phyloP scores from a whole-genome alignment of 2,329 filamentous ascomycete species.

The Fusarium nisikadoi region DNA sequence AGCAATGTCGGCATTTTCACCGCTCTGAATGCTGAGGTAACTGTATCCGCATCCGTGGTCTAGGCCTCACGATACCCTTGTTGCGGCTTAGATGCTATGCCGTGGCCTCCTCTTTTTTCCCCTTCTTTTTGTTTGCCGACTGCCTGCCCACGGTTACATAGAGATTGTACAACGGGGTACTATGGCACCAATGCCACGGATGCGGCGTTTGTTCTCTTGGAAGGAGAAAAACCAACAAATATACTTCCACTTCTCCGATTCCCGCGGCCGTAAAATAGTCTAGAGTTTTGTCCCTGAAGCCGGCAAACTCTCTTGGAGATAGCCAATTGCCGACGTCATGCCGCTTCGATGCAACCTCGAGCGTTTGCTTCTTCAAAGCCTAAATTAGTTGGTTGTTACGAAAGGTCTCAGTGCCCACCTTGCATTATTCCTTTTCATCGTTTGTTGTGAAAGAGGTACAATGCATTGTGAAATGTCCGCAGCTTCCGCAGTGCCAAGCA shows the following conservation, averaged over 20 bases:
- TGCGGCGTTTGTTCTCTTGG: neutral
- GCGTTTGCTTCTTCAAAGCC: neutral
- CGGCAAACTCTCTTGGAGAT: neutral
- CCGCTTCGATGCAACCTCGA: slow-evolving; percentile 7
- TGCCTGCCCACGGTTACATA: slow-evolving; percentile 6
- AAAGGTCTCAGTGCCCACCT: neutral
- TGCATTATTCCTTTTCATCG: neutral
- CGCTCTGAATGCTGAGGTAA: slow-evolving; percentile 42
- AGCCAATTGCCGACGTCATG: slow-evolving; percentile 2
- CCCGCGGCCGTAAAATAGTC: neutral
- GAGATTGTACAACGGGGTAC: slow-evolving; percentile 1
- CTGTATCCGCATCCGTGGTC: slow-evolving; percentile 16
- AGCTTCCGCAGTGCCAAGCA: slow-evolving; percentile 32
- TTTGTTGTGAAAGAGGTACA: neutral
- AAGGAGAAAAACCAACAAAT: neutral
- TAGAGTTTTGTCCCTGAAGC: slow-evolving; percentile 11
- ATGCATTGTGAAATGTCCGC: slow-evolving; percentile 9
- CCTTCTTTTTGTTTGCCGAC: neutral
- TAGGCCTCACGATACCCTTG: slow-evolving; percentile 17
- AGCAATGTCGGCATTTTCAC: slow-evolving; percentile 37
- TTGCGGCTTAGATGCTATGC: slow-evolving; percentile 16
- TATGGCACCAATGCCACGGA: slow-evolving; percentile 24
- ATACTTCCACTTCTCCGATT: neutral
- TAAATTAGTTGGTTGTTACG: neutral
- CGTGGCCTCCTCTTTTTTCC: slow-evolving; percentile 12